phyloP scores from a whole-genome alignment of 2,329 filamentous ascomycete genomes.

The Fusarium sp. region DNA sequence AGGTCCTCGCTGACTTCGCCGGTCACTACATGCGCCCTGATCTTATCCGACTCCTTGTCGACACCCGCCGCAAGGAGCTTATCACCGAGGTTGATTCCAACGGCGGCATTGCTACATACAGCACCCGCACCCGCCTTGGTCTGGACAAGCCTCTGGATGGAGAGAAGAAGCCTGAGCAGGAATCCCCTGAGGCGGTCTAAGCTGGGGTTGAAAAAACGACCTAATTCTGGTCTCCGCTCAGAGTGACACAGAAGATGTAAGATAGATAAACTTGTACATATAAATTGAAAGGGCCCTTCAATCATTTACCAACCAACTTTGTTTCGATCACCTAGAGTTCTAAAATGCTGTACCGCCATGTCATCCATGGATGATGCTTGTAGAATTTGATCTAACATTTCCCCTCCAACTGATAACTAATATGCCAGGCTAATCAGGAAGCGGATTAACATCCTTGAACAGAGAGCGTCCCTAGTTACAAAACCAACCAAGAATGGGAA shows the following conservation, averaged over 20 bases:
- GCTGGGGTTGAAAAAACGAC: accelerated
- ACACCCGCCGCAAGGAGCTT: slow-evolving; percentile 45
- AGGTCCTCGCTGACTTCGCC: slow-evolving; percentile 53
- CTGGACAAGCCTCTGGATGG: slow-evolving; percentile 38
- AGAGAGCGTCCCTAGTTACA: too few species aligned
- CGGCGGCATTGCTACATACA: slow-evolving; percentile 26
- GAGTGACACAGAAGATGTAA: neutral
- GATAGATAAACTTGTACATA: neutral
- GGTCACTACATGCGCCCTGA: slow-evolving; percentile 58
- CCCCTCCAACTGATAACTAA: too few species aligned
- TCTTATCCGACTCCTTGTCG: slow-evolving; percentile 54
- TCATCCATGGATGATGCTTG: too few species aligned
- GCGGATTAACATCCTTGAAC: too few species aligned
- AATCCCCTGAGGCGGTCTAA: neutral
- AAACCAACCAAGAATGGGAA: too few species aligned
- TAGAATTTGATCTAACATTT: too few species aligned
- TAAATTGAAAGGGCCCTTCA: neutral
- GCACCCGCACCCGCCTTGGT: slow-evolving; percentile 34
- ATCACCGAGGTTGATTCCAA: slow-evolving; percentile 36
- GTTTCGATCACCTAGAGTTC: too few species aligned
- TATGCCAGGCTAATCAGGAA: too few species aligned
- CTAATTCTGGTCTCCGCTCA: neutral
- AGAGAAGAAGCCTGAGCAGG: slow-evolving; percentile 31
- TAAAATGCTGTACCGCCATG: too few species aligned
- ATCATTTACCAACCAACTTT: too few species aligned